phyloP scores from a whole-genome alignment of 2,329 filamentous ascomycete genomes.

The Shiraia bambusicola region DNA sequence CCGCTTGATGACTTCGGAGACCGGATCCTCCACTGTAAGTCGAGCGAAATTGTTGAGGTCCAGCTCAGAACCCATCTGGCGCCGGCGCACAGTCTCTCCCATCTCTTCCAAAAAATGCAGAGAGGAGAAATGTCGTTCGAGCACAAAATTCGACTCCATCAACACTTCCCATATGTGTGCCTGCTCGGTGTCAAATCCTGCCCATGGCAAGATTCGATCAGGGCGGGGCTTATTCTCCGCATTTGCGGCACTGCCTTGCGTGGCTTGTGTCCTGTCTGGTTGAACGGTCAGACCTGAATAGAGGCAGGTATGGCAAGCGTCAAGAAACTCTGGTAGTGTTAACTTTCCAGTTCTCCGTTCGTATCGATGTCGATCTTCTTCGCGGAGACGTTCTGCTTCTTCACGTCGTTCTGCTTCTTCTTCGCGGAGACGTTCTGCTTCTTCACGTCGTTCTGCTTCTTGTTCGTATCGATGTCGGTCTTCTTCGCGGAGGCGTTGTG shows the following conservation, averaged over 20 bases:
- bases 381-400: too few relatives aligned
- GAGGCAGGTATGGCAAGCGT: constrained; percentile 12
- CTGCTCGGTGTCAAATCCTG: constrained; percentile 18
- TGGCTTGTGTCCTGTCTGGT: constrained; percentile 14
- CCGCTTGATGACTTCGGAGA: constrained; percentile 13
- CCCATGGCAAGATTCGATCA: constrained; percentile 10
- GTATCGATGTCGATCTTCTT: too few relatives aligned
- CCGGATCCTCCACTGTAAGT: constrained; percentile 16
- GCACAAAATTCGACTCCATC: constrained; percentile 15
- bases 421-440: too few relatives aligned
- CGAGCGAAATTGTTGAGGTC: constrained; percentile 20
- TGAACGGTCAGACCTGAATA: constrained; percentile 11
- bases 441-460: too few relatives aligned
- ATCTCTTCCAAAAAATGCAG: constrained; percentile 16
- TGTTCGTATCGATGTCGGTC: too few relatives aligned
- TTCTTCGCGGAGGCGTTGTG: too few relatives aligned
- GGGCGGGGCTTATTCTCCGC: constrained; percentile 19
- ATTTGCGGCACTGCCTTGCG: constrained; percentile 20
- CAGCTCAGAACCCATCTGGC: constrained; percentile 19
- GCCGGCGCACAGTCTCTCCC: constrained; percentile 9
- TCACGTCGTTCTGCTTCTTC: too few relatives aligned
- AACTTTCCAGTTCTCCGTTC: constrained; percentile 11
- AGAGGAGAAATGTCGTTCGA: constrained; percentile 17
- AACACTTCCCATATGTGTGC: constrained; percentile 16
- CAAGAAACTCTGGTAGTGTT: constrained; percentile 12